Evolutionary conservation across 345 rosid species (phyloP), one percentile per base, ranked within the genome.

Genomic region (Ailanthus altissimus): DNA sequence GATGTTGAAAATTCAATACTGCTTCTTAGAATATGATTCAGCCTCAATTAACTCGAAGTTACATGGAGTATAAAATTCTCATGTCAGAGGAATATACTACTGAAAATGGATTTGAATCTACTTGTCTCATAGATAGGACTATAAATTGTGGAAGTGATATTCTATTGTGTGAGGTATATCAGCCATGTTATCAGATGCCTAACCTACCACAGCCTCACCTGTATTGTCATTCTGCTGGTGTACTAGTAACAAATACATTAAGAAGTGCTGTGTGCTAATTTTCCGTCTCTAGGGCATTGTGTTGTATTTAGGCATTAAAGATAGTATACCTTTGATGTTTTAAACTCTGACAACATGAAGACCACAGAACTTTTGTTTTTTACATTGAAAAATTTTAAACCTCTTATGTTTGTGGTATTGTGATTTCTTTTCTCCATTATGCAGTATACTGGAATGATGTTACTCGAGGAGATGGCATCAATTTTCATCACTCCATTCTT

Each of bases 401-500:
- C n/a, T n/a, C 56, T 71, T 80, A 51, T 54, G 68, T 42, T 49
- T 43, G 23, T 15, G 61, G 32, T 42, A 12, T 62, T 47, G 36
- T 77, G 51, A 1, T 26, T 15, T 43, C 46, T 46, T 65, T 78
- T 53, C 58, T 59, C 47, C 56, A 18, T 70, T 43, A 71, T 90
- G 90, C 88, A 97, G 99, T 97, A 91, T 73, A 94, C 98, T 77
- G 97, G 93, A 78, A 97, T 90, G 97, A 91, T 97, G 97, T 77
- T 94, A 77, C 89, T 97, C 6, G 99, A 97, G 87, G 99, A 97
- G 90, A 97, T 94, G 86, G 90, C 97, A 47, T 97, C 99, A 5
- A 94, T 97, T 79, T 94, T 97, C 87, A 90, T 97, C 75, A 97
- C 99, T 57, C 98, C 99, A 12, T 86, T 89, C 78, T 80, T 97